These are phyloP conservation scores for Penicillium carneum DNA, from an alignment of 2,329 filamentous ascomycete species.

Conservation along the genomic window DNA sequence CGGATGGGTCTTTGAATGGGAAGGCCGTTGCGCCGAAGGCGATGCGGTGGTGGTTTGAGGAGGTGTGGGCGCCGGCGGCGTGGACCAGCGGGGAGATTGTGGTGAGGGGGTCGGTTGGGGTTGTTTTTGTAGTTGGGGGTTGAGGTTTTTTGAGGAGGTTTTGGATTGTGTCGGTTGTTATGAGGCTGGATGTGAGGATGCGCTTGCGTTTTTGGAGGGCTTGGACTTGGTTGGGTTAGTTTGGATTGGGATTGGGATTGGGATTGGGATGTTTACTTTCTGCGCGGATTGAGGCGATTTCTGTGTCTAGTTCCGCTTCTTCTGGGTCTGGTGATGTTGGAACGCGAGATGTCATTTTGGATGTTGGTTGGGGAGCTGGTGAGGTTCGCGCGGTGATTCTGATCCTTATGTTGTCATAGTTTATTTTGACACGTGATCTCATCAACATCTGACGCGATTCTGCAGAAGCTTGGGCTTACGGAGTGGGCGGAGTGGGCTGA, in stretches of 20 bases:
- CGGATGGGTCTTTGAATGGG: conserved; percentile 55
- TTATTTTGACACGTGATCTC: conserved; percentile 13
- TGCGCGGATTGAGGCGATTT: conserved; percentile 51
- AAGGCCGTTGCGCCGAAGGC: conserved; percentile 56
- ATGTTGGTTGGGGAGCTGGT: background rate
- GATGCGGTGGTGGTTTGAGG: conserved; percentile 54
- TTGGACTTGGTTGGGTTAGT: conserved; percentile 44
- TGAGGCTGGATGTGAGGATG: conserved; percentile 51
- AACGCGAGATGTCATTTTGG: conserved; percentile 18
- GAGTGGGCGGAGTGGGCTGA: background rate
- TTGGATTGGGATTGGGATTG: background rate
- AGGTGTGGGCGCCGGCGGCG: conserved; percentile 42
- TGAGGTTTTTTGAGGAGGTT: conserved; percentile 36
- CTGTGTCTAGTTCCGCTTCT: conserved; percentile 48
- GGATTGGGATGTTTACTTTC: conserved; percentile 45
- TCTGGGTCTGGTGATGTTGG: conserved; percentile 29
- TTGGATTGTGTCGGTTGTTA: conserved; percentile 51
- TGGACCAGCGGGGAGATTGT: conserved; percentile 45
- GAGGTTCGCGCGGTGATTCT: too few relatives aligned
- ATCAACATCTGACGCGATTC: background rate
- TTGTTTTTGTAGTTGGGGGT: conserved; percentile 10
- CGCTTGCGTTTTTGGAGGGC: conserved; percentile 49
- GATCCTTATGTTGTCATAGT: background rate
- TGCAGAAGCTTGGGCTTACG: conserved; percentile 4
- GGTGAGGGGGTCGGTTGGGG: conserved; percentile 35